Evolutionary conservation across 2,329 filamentous ascomycete genomes (phyloP).

Genomic region (Leptographium wingfieldii): DNA sequence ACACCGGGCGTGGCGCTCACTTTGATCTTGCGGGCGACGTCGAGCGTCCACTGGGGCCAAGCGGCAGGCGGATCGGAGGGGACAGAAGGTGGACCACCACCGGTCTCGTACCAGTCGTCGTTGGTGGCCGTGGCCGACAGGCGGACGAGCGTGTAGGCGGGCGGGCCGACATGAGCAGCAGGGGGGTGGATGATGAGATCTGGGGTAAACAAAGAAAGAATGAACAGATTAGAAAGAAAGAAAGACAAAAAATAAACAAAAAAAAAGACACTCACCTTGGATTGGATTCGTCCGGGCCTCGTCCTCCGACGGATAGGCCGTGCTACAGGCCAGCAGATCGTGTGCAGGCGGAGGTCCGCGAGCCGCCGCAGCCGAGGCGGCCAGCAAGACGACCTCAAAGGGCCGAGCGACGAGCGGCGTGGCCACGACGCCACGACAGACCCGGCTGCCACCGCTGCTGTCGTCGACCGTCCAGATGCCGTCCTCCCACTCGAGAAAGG

Average conservation of each 20-base stretch:
- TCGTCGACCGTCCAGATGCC: conserved; percentile 28
- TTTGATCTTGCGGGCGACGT: conserved; percentile 30
- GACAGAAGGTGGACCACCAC: conserved; percentile 14
- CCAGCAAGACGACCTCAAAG: conserved; percentile 35
- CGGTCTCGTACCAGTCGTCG: conserved; percentile 41
- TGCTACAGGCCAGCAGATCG: conserved; percentile 30
- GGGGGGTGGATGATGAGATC: conserved; percentile 27
- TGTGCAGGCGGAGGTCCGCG: conserved; percentile 21
- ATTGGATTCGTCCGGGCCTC: conserved; percentile 30
- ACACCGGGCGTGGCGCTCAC: conserved; percentile 13
- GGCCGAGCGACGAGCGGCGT: conserved; percentile 36
- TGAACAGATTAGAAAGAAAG: neutral
- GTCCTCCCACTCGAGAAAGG: conserved; percentile 45
- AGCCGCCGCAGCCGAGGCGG: neutral
- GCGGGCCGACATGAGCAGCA: conserved; percentile 19
- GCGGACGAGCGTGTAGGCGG: conserved; percentile 39
- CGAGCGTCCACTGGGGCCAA: conserved; percentile 33
- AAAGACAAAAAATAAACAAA: conserved; percentile 5
- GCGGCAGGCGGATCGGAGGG: conserved; percentile 14
- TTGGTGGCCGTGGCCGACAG: conserved; percentile 39
- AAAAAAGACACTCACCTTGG: conserved; percentile 23
- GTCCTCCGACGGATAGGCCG: conserved; percentile 23
- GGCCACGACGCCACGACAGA: conserved; percentile 40
- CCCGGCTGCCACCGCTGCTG: conserved; percentile 18
- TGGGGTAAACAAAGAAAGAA: neutral